phyloP scores from a whole-genome alignment of 2,329 filamentous ascomycete genomes.

The Ascochyta rabiei region DNA sequence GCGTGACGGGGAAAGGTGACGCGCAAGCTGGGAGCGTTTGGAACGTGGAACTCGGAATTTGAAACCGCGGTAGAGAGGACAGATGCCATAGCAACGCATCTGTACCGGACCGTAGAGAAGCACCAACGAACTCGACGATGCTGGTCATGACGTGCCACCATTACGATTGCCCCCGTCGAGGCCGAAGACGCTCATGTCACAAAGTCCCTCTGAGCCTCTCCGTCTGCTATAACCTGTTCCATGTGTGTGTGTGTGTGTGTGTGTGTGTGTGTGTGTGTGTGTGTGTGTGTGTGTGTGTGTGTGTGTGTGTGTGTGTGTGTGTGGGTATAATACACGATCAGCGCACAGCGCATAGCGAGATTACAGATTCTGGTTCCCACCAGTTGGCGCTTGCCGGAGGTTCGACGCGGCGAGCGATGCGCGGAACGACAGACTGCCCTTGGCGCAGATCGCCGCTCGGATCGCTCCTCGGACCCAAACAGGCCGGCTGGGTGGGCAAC shows the following conservation, averaged over 20 bases:
- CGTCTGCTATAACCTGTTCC: no score
- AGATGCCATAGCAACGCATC: constrained; percentile 2
- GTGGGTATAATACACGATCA: no score
- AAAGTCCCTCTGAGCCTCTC: no score
- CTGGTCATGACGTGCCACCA: neutral
- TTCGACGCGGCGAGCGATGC: constrained; percentile 1
- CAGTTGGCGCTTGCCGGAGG: neutral
- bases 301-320: no score
- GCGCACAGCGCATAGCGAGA: neutral
- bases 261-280: no score
- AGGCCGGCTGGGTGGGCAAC: neutral
- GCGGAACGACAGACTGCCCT: constrained; percentile 2
- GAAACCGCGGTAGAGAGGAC: neutral
- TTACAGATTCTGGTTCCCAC: neutral
- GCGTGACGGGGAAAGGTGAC: constrained; percentile 5
- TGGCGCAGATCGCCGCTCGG: constrained; percentile 16
- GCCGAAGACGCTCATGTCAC: neutral
- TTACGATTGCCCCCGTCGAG: neutral
- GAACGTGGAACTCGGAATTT: no score
- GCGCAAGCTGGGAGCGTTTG: neutral
- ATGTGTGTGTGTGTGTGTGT: no score
- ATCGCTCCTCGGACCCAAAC: constrained; percentile 8
- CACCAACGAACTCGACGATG: neutral
- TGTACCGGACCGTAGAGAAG: neutral
- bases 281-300: no score